A percentile compares a stretch with the other conserved stretches of the same genome.
Evolutionary conservation across 2,329 filamentous ascomycete genomes (phyloP).

Genomic region (Leptographium radiaticola): DNA sequence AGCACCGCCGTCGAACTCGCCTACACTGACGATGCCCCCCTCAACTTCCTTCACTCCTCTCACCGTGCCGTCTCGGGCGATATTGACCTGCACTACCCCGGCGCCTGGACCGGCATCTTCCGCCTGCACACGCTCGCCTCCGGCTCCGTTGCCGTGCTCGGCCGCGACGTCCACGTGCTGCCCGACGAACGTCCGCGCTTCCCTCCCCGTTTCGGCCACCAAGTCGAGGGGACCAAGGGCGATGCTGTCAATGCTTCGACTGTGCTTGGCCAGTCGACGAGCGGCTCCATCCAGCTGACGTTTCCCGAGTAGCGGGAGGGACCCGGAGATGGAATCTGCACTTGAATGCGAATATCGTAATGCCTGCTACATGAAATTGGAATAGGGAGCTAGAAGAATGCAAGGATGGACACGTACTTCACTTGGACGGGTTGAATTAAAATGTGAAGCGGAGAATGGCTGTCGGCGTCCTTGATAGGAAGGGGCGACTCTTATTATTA

Average conservation of each 20-base stretch:
- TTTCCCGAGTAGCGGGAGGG: conserved; percentile 2
- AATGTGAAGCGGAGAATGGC: too few relatives aligned
- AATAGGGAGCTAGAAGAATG: too few relatives aligned
- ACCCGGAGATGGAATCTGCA: neutral
- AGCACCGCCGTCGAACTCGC: conserved; percentile 23
- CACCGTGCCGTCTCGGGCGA: conserved; percentile 33
- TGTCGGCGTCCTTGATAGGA: too few relatives aligned
- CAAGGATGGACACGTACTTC: too few relatives aligned
- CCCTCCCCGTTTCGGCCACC: neutral
- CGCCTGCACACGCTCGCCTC: conserved; percentile 22
- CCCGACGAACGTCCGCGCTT: conserved; percentile 12
- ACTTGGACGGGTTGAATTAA: too few relatives aligned
- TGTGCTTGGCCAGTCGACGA: conserved; percentile 2
- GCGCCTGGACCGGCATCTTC: conserved; percentile 35
- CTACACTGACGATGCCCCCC: conserved; percentile 22
- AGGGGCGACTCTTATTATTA: too few relatives aligned
- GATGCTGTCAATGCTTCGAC: neutral
- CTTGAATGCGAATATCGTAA: neutral
- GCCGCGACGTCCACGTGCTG: conserved; percentile 29
- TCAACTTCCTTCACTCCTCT: conserved; percentile 24
- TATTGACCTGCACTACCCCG: conserved; percentile 31
- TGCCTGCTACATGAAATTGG: too few relatives aligned
- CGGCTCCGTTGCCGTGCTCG: conserved; percentile 25
- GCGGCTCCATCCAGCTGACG: conserved; percentile 1
- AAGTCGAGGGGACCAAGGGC: conserved; percentile 6